Base-by-base conservation (phyloP, 2,329 filamentous ascomycete species). In the Hawksworthiomyces lignivorus region DNA sequence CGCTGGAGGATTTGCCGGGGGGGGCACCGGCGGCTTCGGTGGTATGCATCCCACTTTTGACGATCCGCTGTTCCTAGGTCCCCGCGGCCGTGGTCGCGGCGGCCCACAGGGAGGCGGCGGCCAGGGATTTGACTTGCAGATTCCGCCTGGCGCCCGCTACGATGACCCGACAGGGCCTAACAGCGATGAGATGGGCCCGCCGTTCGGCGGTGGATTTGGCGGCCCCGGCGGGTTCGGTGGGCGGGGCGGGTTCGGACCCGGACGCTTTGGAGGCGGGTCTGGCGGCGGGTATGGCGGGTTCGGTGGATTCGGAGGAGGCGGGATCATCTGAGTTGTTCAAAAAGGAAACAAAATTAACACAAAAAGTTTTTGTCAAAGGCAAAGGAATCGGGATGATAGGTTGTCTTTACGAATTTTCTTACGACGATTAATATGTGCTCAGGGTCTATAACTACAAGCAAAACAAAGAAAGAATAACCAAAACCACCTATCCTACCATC, bases 31-130 rank as follows among this genome's bases (percentile, higher is more conserved):
- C 17, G 74, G 54, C 3, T 54, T 74, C 10, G 80, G 83, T 11
- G 92, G 92, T 1, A 98, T 98, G 92, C 86, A 96, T 62, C 92
- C 92, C 1, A 94, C 89, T 0, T 92, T 95, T 58, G 87, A 95
- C 53, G 89, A 97, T 56, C 87, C 87, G 7, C 62, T 96, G 36
- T 95, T 95, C 57, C 73, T 73, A 6, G 82, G 81, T 0, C 62
- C 60, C 9, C 67, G 67, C 7, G 71, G 68, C 2, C 17, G 31
- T 8, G 62, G 67, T 9, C 61, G 62, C 2, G 66, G 58, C 7
- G 61, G 69, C 3, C 8, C 8, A 12, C 12, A 8, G 12, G 62
- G 63, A 27, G 68, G 59, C 14, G 62, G 64, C 12, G 61, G 62
- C 12, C 69, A 67, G 8, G 24, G 12, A 0, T 82, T 75, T 54